Evolutionary conservation across 768 basidiomycete genomes (phyloP), one percentile per base, ranked within the genome.

Genomic region (Agaricus bisporus): DNA sequence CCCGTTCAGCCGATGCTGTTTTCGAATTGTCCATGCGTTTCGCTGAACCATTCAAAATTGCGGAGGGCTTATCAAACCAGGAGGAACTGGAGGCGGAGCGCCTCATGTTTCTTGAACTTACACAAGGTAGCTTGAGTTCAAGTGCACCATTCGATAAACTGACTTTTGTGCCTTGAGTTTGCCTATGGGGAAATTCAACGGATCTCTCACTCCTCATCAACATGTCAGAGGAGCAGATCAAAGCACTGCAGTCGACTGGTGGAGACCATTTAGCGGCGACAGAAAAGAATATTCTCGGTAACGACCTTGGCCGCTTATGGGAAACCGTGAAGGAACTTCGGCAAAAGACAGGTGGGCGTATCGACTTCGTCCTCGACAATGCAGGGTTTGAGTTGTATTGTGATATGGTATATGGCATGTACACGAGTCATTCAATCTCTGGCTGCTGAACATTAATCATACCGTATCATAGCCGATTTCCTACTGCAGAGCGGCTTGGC

Each of bases 151-250:
- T 36, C 28, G 4, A 17, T 3, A 7, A 18, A 8, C 11, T 32
- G 15, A 18, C 56, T 56, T 28, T 56, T 20, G 41, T 39, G n/a
- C 42, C 44, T 51, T 43, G 46, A 91, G 92, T 97, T 49, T 95
- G 93, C 65, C 77, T 95, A 11, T 97, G 94, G 94, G 95, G 95
- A 14, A 97, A 98, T 70, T 93, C 94, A 8, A 98, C 95, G 47
- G 95, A 97, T 69, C 76, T 97, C 47, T 95, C 93, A 2, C 78
- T 98, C 36, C 77, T 97, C 55, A 98, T 97, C 68, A 91, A 98
- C 71, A 95, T 97, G 94, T 89, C 89, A 6, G 95, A 98, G 69
- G 94, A 97, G 28, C 94, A 97, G 67, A 97, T 98, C 72, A 94
- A 93, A 67, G 81, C 86, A 43, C 77, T 97, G n/a, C 95, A 98